phyloP scores from a whole-genome alignment of 2,329 filamentous ascomycete species.

The Xylaria sp. region DNA sequence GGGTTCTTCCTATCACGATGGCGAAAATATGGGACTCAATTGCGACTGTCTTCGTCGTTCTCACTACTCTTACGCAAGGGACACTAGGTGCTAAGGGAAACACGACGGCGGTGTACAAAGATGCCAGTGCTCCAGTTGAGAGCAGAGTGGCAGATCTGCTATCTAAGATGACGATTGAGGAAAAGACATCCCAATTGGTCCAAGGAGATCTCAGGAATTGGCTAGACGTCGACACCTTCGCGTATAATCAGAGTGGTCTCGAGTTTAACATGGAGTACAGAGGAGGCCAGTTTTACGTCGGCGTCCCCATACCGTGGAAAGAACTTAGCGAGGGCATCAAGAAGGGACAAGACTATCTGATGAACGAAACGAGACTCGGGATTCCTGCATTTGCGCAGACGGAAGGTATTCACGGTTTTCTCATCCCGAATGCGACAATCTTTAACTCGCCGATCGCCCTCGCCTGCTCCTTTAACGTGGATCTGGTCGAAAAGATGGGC shows the following conservation, averaged over 20 bases:
- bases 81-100: slow-evolving; percentile 34
- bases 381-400: slow-evolving; percentile 80
- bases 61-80: slow-evolving; percentile 37
- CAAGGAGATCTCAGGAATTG: slow-evolving; percentile 79
- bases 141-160: slow-evolving; percentile 74
- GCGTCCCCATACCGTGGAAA: slow-evolving; percentile 72
- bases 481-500: slow-evolving; percentile 74
- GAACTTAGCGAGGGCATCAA: slow-evolving; percentile 72
- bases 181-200: slow-evolving; percentile 76
- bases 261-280: slow-evolving; percentile 73
- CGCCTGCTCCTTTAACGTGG: slow-evolving; percentile 76
- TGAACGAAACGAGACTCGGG: slow-evolving; percentile 73
- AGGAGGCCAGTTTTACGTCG: slow-evolving; percentile 78
- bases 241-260: slow-evolving; percentile 75
- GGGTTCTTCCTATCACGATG: slow-evolving; percentile 13
- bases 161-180: slow-evolving; percentile 77
- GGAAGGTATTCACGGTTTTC: slow-evolving; percentile 79
- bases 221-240: slow-evolving; percentile 74
- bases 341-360: slow-evolving; percentile 74
- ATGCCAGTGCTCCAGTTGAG: slow-evolving; percentile 70
- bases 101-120: slow-evolving; percentile 67
- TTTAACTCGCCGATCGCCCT: slow-evolving; percentile 82
- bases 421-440: slow-evolving; percentile 78
- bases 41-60: slow-evolving; percentile 33
- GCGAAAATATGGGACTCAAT: slow-evolving; percentile 42